These are phyloP conservation scores for Astrothelium macrocarpum DNA, from an alignment of 495 filamentous ascomycete genomes.

Conservation along the genomic window DNA sequence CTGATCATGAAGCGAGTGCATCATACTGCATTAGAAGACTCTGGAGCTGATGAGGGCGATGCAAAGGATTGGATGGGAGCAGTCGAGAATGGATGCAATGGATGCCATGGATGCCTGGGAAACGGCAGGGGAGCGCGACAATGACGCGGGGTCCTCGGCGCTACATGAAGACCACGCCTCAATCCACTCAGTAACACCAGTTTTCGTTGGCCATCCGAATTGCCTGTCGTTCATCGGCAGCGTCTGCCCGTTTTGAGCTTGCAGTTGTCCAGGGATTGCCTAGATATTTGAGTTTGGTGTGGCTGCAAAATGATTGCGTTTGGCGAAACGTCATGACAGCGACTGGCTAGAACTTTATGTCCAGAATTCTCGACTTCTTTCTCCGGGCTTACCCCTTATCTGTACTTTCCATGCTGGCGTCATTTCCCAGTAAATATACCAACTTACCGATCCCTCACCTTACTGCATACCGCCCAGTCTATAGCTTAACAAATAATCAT, in stretches of 20 bases:
- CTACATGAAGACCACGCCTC: not conserved
- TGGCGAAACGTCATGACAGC: too few relatives aligned
- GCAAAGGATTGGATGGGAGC: slow-evolving; percentile 3
- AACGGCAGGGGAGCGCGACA: not conserved
- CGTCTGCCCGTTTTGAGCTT: not conserved
- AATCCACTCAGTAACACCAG: not conserved
- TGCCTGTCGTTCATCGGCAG: not conserved
- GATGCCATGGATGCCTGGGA: not conserved
- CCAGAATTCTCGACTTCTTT: too few relatives aligned
- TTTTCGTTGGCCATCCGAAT: not conserved
- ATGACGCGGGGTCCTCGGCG: not conserved
- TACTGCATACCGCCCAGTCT: too few relatives aligned
- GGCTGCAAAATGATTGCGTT: not conserved
- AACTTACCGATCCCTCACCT: too few relatives aligned
- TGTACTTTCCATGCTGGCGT: too few relatives aligned
- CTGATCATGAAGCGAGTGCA: not conserved
- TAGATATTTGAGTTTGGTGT: not conserved
- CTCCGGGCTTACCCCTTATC: too few relatives aligned
- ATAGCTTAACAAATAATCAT: too few relatives aligned
- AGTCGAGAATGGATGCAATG: not conserved
- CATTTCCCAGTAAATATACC: too few relatives aligned
- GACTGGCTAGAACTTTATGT: too few relatives aligned
- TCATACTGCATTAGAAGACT: not conserved
- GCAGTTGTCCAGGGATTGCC: not conserved
- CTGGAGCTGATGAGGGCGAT: not conserved